Evolutionary conservation across 352 stramenopile genomes (phyloP).

Genomic region (Salisapilia sapeloensis): DNA sequence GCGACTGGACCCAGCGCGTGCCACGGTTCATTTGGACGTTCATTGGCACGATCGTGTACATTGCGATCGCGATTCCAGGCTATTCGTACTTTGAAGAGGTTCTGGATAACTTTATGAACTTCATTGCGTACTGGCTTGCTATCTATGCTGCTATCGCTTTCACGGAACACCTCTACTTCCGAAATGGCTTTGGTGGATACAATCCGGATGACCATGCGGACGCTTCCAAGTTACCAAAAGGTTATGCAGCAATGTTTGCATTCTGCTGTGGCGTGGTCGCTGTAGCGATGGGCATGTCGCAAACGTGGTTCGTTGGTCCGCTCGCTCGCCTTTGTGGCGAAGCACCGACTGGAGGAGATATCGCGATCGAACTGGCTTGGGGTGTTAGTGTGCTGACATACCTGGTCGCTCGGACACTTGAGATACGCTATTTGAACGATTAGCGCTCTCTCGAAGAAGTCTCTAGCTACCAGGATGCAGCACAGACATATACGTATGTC

Average conservation of each 20-base stretch:
- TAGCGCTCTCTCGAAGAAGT: too few relatives aligned
- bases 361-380: constrained; percentile 19
- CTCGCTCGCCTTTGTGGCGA: constrained; percentile 13
- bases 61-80: constrained; percentile 12
- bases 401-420: constrained; percentile 16
- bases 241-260: constrained; percentile 20
- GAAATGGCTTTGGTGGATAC: constrained; percentile 21
- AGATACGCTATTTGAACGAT: constrained; percentile 22
- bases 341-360: constrained; percentile 13
- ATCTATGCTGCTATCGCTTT: constrained; percentile 16
- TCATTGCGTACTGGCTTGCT: constrained; percentile 30
- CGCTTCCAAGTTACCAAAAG: constrained; percentile 15
- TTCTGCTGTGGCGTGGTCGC: constrained; percentile 15
- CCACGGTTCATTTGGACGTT: constrained; percentile 21
- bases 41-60: constrained; percentile 16
- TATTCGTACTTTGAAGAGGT: constrained; percentile 22
- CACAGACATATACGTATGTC: too few relatives aligned
- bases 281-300: constrained; percentile 20
- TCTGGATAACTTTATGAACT: constrained; percentile 32
- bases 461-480: too few relatives aligned
- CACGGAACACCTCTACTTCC: constrained; percentile 23
- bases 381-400: constrained; percentile 14
- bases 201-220: constrained; percentile 22
- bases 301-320: constrained; percentile 22
- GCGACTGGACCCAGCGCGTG: constrained; percentile 11